Base-by-base conservation (phyloP, 2,329 filamentous ascomycete genomes). In the Aureobasidium melanogenum region DNA sequence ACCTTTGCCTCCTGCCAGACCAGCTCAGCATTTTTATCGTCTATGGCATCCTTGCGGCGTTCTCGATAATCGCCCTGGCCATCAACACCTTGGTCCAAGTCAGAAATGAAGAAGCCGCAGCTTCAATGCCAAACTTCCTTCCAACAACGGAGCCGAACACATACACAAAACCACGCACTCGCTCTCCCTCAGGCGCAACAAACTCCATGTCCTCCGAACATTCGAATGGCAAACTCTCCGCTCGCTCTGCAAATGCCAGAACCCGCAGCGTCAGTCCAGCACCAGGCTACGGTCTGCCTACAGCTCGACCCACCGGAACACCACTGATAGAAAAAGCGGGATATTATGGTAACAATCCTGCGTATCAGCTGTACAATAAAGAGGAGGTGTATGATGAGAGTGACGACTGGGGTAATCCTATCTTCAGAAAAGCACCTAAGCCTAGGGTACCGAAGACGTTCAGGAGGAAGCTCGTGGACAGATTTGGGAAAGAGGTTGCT, bases 1-100 rank as follows among this genome's bases (percentile, higher is more conserved):
- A 95, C 65, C 82, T 97, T 2, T 99, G 94, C 71, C 82, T 99
- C 1, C 80, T 97, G 9, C 94, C 94, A 0, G 91, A 93, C 72
- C 91, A 97, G 73, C 79, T 97, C 12, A 82, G 83, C 54, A 92
- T 91, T 7, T 96, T 93, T 73, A 84, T 94, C 64, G 82, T 84
- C 61, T 99, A 99, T 70, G 84, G 80, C 36, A 76, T 82, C 30
- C 78, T 94, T 17, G 77, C 87, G 0, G 79, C 71, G 9, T 62
- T 84, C 41, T 85, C 82, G 1, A 60, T 85, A 0, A 17, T 76
- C 19, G 60, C 79, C 6, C 74, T 86, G 8, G 59, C 77, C 28
- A 62, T 78, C 17, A 76, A 79, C 46, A 78, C 82, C 14, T 66
- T 72, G 1, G 46, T 77, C 38, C 30, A 68, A 69, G 12, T 48